These are phyloP conservation scores for Emmonsiellopsis sp. DNA, from an alignment of 2,329 filamentous ascomycete species.

Conservation along the genomic window DNA sequence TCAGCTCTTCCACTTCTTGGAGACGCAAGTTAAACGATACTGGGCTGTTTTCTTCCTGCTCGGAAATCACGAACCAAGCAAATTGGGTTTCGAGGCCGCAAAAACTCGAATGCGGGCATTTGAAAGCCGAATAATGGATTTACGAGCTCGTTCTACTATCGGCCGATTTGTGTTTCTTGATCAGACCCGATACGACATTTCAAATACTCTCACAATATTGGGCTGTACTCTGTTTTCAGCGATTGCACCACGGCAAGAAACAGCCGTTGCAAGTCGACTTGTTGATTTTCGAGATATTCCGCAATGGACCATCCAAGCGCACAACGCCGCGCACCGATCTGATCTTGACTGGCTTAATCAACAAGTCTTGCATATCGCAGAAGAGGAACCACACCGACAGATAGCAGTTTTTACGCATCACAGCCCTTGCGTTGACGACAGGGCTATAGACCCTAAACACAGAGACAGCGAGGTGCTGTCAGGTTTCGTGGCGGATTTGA, in stretches of 20 bases:
- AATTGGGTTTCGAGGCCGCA: slow-evolving; percentile 9
- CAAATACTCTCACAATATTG: slow-evolving; percentile 25
- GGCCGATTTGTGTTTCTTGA: slow-evolving; percentile 29
- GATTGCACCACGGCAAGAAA: slow-evolving; percentile 27
- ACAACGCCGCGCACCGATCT: slow-evolving; percentile 16
- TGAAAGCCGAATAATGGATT: slow-evolving; percentile 7
- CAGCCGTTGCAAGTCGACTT: slow-evolving; percentile 30
- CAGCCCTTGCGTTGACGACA: slow-evolving; percentile 15
- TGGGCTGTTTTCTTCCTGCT: slow-evolving; percentile 40
- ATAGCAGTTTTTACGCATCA: slow-evolving; percentile 25
- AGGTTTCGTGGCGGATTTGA: slow-evolving; percentile 33
- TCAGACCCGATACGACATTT: slow-evolving; percentile 25
- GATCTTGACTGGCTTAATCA: slow-evolving; percentile 25
- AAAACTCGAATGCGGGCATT: slow-evolving; percentile 12
- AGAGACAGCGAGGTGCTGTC: slow-evolving; percentile 16
- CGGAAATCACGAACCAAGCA: slow-evolving; percentile 47
- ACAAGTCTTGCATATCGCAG: slow-evolving; percentile 16
- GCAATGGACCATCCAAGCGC: slow-evolving; percentile 17
- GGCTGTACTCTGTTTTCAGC: slow-evolving; percentile 43
- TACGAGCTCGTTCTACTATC: slow-evolving; percentile 5
- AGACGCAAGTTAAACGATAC: slow-evolving; percentile 37
- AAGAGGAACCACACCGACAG: slow-evolving; percentile 17
- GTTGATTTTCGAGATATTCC: slow-evolving; percentile 40
- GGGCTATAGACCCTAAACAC: slow-evolving; percentile 18
- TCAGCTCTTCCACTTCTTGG: slow-evolving; percentile 35